These are phyloP conservation scores for Pleurotus pulmonarius DNA, from an alignment of 768 basidiomycete species.

Conservation along the genomic window DNA sequence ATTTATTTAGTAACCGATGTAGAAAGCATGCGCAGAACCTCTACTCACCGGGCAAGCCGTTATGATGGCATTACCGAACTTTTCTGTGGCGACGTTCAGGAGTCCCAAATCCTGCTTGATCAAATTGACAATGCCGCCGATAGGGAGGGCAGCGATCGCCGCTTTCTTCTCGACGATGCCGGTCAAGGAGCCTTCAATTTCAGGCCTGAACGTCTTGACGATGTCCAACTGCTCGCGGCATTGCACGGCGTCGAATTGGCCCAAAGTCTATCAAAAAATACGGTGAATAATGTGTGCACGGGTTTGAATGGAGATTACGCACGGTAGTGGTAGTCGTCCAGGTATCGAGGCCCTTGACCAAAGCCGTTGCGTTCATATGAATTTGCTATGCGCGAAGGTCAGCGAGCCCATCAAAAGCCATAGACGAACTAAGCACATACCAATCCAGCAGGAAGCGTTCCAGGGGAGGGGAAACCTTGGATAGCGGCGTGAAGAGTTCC, in stretches of 20 bases:
- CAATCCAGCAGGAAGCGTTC: neutral
- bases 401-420: neutral
- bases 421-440: neutral
- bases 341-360: neutral
- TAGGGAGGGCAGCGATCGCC: slow-evolving; percentile 3
- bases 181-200: neutral
- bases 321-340: neutral
- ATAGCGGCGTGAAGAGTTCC: neutral
- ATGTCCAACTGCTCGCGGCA: neutral
- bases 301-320: neutral
- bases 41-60: slow-evolving; percentile 1
- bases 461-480: neutral
- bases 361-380: neutral
- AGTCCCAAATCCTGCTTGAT: slow-evolving; percentile 2
- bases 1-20: neutral
- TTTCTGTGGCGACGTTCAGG: slow-evolving; percentile 1
- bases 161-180: slow-evolving; percentile 6
- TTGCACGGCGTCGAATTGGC: neutral
- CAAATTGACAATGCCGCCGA: slow-evolving; percentile 3
- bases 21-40: neutral
- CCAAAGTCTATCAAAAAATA: neutral
- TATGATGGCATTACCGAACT: slow-evolving; percentile 3
- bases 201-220: slow-evolving; percentile 1
- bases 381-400: neutral
- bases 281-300: neutral